phyloP scores from a whole-genome alignment of 2,329 filamentous ascomycete species.

The Sporothrix inflata region DNA sequence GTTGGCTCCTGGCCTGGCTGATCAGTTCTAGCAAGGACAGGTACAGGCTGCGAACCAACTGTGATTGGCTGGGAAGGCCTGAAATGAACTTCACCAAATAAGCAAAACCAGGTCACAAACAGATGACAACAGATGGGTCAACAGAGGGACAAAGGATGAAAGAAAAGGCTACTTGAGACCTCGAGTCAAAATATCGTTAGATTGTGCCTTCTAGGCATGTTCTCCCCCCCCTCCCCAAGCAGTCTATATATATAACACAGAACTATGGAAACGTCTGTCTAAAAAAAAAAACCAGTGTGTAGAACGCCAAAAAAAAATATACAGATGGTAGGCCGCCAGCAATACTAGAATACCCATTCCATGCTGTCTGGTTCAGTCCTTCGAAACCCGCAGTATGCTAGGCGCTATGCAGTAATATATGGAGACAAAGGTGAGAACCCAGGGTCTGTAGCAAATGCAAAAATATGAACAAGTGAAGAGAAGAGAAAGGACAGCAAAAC shows the following conservation, averaged over 20 bases:
- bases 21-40: background rate
- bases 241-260: background rate
- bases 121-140: slow-evolving; percentile 8
- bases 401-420: slow-evolving; percentile 19
- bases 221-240: background rate
- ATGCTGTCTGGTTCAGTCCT: slow-evolving; percentile 4
- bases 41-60: background rate
- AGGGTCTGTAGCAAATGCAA: background rate
- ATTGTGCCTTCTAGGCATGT: no score
- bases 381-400: background rate
- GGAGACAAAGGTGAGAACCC: background rate
- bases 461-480: background rate
- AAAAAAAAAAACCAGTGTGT: background rate
- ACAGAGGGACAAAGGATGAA: background rate
- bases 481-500: background rate
- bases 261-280: background rate
- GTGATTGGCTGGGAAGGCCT: slow-evolving; percentile 5
- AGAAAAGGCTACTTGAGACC: background rate
- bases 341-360: background rate
- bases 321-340: background rate
- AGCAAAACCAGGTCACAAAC: slow-evolving; percentile 16
- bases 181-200: background rate
- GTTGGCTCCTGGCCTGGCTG: background rate
- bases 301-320: background rate
- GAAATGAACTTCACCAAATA: background rate